A percentile compares a stretch with the other conserved stretches of the same genome.
Evolutionary conservation across 2,329 filamentous ascomycete species (phyloP).

Genomic region (Ramularia endophylla): DNA sequence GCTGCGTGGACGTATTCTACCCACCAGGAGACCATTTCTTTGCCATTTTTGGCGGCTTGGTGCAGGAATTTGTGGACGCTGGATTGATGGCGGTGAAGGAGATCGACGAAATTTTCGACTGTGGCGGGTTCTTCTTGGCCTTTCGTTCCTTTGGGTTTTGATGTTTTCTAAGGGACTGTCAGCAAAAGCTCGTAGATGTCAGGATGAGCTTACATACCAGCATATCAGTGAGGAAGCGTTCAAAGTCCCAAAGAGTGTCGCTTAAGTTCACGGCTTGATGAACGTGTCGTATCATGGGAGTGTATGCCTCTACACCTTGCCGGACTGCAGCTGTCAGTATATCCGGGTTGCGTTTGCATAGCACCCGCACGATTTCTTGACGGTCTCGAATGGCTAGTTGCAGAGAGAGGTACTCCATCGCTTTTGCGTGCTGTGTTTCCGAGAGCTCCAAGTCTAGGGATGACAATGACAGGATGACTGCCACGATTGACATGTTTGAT

Average conservation of each 20-base stretch:
- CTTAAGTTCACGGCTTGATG: constrained; percentile 67
- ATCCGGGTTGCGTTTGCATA: constrained; percentile 66
- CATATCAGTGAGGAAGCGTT: constrained; percentile 65
- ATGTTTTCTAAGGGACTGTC: constrained; percentile 41
- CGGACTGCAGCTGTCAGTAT: constrained; percentile 63
- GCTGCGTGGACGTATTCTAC: constrained; percentile 55
- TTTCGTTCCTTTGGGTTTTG: constrained; percentile 31
- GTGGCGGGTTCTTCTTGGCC: constrained; percentile 43
- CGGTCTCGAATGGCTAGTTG: constrained; percentile 68
- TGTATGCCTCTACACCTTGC: constrained; percentile 61
- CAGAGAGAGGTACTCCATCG: constrained; percentile 64
- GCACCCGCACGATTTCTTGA: constrained; percentile 59
- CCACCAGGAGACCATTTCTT: constrained; percentile 58
- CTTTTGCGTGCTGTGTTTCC: constrained; percentile 56
- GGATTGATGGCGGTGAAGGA: constrained; percentile 59
- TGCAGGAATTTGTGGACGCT: constrained; percentile 66
- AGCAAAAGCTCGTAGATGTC: too few relatives aligned
- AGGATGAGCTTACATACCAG: constrained; percentile 44
- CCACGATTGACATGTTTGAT: constrained; percentile 57
- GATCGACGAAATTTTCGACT: constrained; percentile 64
- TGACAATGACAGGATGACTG: constrained; percentile 56
- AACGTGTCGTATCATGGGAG: constrained; percentile 66
- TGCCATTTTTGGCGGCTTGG: constrained; percentile 61
- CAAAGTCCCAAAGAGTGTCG: constrained; percentile 60
- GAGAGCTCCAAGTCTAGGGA: constrained; percentile 45